Conservation (phyloP, 1,284 basidiomycete species). For the Mrakiaceae sp. region DNA sequence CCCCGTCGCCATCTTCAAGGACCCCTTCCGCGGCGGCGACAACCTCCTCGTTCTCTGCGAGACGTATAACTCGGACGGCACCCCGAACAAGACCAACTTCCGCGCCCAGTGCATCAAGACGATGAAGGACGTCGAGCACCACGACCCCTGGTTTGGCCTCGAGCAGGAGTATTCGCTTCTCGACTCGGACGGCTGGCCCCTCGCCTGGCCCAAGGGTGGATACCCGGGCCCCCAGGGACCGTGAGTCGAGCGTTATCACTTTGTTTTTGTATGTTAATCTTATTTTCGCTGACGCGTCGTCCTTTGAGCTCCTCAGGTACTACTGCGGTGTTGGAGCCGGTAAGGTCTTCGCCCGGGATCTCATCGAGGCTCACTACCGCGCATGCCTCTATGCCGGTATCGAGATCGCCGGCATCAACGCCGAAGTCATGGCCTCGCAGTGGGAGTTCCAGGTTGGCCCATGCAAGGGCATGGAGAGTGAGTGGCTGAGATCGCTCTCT, state of each 20-base stretch:
- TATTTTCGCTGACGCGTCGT: too few relatives aligned
- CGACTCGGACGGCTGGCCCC: conserved; percentile 80
- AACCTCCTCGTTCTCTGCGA: conserved; percentile 95
- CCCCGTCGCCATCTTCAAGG: conserved; percentile 92
- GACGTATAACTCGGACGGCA: conserved; percentile 98
- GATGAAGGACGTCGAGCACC: conserved; percentile 70
- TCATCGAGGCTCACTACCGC: conserved; percentile 94
- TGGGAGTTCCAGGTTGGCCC: conserved; percentile 99
- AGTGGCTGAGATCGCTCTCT: not conserved
- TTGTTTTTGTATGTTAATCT: too few relatives aligned
- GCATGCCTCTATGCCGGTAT: conserved; percentile 88
- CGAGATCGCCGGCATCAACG: conserved; percentile 98
- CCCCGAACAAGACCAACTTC: conserved; percentile 94
- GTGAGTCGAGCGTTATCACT: not conserved
- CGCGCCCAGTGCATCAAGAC: conserved; percentile 80
- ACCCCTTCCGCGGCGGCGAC: conserved; percentile 96
- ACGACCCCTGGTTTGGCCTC: conserved; percentile 89
- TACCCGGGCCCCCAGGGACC: conserved; percentile 99
- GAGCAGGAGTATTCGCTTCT: conserved; percentile 99
- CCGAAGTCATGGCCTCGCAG: conserved; percentile 99
- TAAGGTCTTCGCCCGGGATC: conserved; percentile 95
- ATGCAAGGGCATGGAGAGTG: conserved; percentile 74
- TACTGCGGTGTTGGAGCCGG: conserved; percentile 98
- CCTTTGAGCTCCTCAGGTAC: conserved; percentile 39
- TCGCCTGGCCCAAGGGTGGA: conserved; percentile 95